Base-by-base conservation (phyloP, 2,329 filamentous ascomycete species). In the Neofusicoccum parvum region DNA sequence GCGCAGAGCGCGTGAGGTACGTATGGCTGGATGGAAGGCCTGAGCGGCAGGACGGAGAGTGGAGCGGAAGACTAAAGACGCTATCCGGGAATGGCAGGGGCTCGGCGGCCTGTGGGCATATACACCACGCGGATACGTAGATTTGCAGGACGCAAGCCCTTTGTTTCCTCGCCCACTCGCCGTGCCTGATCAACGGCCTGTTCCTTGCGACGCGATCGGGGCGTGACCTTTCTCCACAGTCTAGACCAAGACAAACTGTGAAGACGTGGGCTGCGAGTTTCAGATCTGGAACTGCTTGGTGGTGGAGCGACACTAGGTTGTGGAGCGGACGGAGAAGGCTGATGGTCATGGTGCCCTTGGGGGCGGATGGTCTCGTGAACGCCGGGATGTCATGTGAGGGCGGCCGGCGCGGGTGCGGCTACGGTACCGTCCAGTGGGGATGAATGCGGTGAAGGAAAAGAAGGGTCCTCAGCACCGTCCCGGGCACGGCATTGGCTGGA, bases 311-410 rank as follows among this genome's bases (percentile, higher is more conserved):
- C 53, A 10, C 5, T 17, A n/a, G 20, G 12, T 34, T 58, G 11
- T 12, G 37, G 20, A 45, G 43, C 15, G 32, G 4, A 45, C n/a
- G 43, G 43, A 48, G 39, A 37, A 37, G n/a, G 43, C 43, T 60
- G 56, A 20, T 37, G n/a, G 50, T 53, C 34, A 53, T 37, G 50
- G 50, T 53, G 50, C 34, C 50, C 50, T 53, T 36, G 50, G 10
- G n/a, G 10, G 50, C 2, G 15, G 15, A 37, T 60, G 56, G 43
- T 60, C 56, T 60, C 27, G 56, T 60, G 56, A 37, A 23, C 56
- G 32, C n/a, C 27, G 11, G 45, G 17, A 7, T 17, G n/a, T 60
- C 56, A 60, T 46, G 45, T 60, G 56, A 60, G 48, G 56, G 14
- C 56, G 39, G 54, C 27, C 23, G 41, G n/a, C 37, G 56, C 43